Base-by-base conservation (phyloP, 1,284 basidiomycete species). In the Serendipita sp. region DNA sequence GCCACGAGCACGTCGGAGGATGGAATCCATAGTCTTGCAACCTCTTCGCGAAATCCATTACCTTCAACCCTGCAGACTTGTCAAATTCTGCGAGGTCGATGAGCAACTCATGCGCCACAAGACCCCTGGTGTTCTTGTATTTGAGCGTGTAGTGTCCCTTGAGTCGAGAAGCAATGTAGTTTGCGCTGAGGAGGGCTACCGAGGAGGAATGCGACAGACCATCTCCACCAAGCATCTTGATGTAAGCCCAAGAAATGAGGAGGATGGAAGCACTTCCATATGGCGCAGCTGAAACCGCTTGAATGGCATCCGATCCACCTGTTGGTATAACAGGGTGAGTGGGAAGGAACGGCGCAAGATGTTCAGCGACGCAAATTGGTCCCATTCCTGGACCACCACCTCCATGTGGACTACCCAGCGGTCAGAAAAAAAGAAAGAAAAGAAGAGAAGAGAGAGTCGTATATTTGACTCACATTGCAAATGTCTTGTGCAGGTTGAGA, bases 401-500 rank as follows among this genome's bases (percentile, higher is more conserved):
- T 65, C 95, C 95, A 73, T 99, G 95, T 32, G 95, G 96, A 71
- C 87, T 91, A 64, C 0, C 61, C 55, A 64, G 60, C 10, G 29
- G 53, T 67, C 60, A 69, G 64, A 63, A 0, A 62, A 62, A n/a
- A 45, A 30, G 55, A 50, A 3, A 61, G 34, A 60, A 63, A 2
- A 61, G 32, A 29, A 63, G 44, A 42, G 29, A 60, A 0, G 49
- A 38, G 53, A 61, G 1, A 22, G 1, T 1, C 1, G 22, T 22
- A 22, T 22, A 22, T 22, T 22, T 1, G 13, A 66, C 74, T 64
- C 70, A 91, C 88, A 94, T 94, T 4, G 89, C 85, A 70, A 94
- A 93, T 0, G 92, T 93, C 76, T 98, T 98, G 80, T 99, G 95
- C 61, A 99, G 77, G 76, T 99, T 99, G 78, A 98, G 80, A 73